These are phyloP conservation scores for Alternaria sp. DNA, from an alignment of 2,329 filamentous ascomycete genomes.

Conservation along the genomic window DNA sequence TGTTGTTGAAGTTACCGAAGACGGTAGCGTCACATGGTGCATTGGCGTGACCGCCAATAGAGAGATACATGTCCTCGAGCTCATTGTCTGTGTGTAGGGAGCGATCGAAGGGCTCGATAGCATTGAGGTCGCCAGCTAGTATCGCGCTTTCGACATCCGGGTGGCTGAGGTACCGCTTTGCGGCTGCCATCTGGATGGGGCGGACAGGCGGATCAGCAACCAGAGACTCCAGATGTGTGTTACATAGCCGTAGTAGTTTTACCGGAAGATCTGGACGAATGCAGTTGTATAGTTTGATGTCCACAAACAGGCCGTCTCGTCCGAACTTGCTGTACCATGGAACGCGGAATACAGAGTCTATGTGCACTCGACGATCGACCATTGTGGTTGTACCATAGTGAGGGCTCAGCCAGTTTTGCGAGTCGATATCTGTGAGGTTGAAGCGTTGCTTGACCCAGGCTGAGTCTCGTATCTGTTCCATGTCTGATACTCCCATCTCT, in stretches of 20 bases:
- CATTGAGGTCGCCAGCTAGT: conserved; percentile 64
- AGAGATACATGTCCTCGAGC: conserved; percentile 61
- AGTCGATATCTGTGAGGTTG: conserved; percentile 56
- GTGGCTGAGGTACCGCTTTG: conserved; percentile 54
- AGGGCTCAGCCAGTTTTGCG: conserved; percentile 53
- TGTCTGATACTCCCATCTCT: conserved; percentile 58
- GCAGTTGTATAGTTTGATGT: conserved; percentile 46
- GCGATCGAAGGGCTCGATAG: conserved; percentile 62
- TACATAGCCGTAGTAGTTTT: conserved; percentile 57
- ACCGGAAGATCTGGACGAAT: neutral
- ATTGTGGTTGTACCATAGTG: conserved; percentile 63
- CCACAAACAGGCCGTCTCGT: conserved; percentile 64
- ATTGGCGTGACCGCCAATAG: conserved; percentile 52
- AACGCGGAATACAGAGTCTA: conserved; percentile 59
- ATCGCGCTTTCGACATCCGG: conserved; percentile 51
- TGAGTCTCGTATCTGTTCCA: conserved; percentile 52
- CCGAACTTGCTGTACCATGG: conserved; percentile 59
- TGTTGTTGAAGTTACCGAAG: neutral
- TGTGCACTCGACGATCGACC: conserved; percentile 55
- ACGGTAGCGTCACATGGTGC: neutral
- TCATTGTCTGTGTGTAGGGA: conserved; percentile 56
- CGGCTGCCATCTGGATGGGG: conserved; percentile 56
- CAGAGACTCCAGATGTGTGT: conserved; percentile 65
- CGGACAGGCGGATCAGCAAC: conserved; percentile 57
- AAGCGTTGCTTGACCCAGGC: conserved; percentile 59